Base-by-base conservation (phyloP, 2,329 filamentous ascomycete species). In the Ophiostoma sp. region DNA sequence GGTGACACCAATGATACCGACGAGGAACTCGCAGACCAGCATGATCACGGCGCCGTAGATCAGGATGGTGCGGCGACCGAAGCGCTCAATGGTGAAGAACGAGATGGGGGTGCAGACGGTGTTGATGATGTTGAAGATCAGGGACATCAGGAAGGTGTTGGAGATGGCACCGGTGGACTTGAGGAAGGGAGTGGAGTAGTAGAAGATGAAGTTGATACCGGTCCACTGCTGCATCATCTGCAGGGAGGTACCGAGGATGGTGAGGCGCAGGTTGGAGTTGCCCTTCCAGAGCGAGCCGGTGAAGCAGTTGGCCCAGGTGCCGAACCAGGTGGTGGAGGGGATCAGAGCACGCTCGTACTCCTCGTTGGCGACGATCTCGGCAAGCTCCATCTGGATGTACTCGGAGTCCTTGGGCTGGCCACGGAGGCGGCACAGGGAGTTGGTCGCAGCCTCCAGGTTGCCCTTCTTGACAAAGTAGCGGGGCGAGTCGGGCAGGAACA, bases 201-300 rank as follows among this genome's bases (percentile, higher is more conserved):
- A 91, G 83, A 93, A 95, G 83, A 95, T 91, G 80, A 73, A 96
- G 84, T 96, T 96, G 80, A 96, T 90, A 82, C 92, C 91, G 40
- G 91, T 93, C 82, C 83, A 86, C 79, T 91, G 89, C 79, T 91
- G 89, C 88, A 91, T 91, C 89, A 91, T 91, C 82, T 92, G 89
- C 45, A 91, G 82, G 40, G 87, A 88, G 62, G 86, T 89, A 74
- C 89, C 89, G 62, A 92, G 82, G 69, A 91, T 86, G 40, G 88
- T 89, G 73, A 87, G 85, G 75, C 89, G 88, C 68, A 91, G 76
- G 82, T 87, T 92, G 71, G 87, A 87, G 72, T 87, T 88, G 71
- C 83, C 81, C 69, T 84, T 83, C 71, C 74, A 81, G 72, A 92
- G 81, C 73, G 87, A 85, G 73, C 90, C 85, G 71, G 76, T 85